Conservation (phyloP, 1,284 basidiomycete species). For the Ceratobasidium sp. region DNA sequence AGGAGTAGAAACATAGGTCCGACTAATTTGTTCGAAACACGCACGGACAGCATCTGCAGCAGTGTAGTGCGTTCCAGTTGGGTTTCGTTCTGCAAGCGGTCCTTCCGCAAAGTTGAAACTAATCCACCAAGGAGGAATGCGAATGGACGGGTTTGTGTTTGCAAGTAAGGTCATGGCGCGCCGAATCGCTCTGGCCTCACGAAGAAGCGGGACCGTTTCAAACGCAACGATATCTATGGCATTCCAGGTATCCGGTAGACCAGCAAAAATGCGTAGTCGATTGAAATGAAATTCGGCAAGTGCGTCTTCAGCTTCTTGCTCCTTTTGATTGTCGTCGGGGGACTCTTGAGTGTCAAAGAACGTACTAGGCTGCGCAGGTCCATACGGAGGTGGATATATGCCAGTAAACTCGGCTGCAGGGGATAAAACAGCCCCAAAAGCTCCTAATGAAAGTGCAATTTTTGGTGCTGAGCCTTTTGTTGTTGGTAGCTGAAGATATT, state of each 20-base stretch:
- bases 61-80: conserved; percentile 48
- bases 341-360: conserved; percentile 49
- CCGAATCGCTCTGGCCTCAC: conserved; percentile 77
- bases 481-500: conserved; percentile 54
- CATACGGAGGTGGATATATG: conserved; percentile 80
- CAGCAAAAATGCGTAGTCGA: conserved; percentile 69
- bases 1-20: conserved; percentile 57
- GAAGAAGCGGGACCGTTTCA: conserved; percentile 79
- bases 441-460: conserved; percentile 79
- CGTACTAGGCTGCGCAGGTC: conserved; percentile 61
- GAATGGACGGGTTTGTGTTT: conserved; percentile 54
- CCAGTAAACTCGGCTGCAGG: conserved; percentile 82
- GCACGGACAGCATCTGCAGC: conserved; percentile 20
- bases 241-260: conserved; percentile 67
- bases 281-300: conserved; percentile 77
- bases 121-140: conserved; percentile 80
- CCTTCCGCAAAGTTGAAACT: conserved; percentile 76
- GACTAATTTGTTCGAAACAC: conserved; percentile 51
- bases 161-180: conserved; percentile 64
- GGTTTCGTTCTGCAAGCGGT: conserved; percentile 62
- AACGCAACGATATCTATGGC: conserved; percentile 77
- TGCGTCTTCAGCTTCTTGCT: conserved; percentile 58
- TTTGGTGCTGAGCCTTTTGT: conserved; percentile 54
- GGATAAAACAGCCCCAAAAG: conserved; percentile 76
- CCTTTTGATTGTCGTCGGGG: conserved; percentile 58